Conservation (phyloP, 495 filamentous ascomycete species). For the Pseudoneurospora amorphoporcata region DNA sequence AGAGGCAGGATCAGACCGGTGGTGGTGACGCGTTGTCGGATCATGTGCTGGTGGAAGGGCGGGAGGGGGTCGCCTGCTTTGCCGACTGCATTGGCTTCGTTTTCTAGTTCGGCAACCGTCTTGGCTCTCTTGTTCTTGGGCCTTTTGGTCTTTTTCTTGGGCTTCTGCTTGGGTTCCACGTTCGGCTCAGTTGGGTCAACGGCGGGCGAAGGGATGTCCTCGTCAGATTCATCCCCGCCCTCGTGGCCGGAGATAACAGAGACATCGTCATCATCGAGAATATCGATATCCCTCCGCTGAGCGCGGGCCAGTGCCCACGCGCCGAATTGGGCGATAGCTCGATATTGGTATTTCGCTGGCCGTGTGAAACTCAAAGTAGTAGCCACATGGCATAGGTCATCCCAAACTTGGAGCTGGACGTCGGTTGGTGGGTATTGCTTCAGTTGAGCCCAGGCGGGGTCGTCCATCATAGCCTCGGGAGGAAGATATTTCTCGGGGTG, state of each 20-base stretch:
- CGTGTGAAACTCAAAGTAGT: slow-evolving; percentile 83
- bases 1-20: slow-evolving; percentile 63
- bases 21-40: slow-evolving; percentile 73
- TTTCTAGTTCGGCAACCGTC: slow-evolving; percentile 1
- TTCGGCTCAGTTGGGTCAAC: background rate
- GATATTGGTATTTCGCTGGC: slow-evolving; percentile 89
- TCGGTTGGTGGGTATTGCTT: slow-evolving; percentile 67
- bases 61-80: slow-evolving; percentile 76
- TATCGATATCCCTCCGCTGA: slow-evolving; percentile 67
- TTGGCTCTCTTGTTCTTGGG: background rate
- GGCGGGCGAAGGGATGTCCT: slow-evolving; percentile 11
- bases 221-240: slow-evolving; percentile 23
- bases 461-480: slow-evolving; percentile 51
- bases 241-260: slow-evolving; percentile 58
- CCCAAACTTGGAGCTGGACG: slow-evolving; percentile 95
- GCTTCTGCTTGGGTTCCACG: background rate
- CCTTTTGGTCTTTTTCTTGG: background rate
- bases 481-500: slow-evolving; percentile 67
- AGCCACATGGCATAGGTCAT: slow-evolving; percentile 84
- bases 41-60: slow-evolving; percentile 72
- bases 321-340: slow-evolving; percentile 81
- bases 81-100: slow-evolving; percentile 41
- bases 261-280: slow-evolving; percentile 65
- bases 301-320: slow-evolving; percentile 81
- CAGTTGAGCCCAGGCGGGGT: slow-evolving; percentile 49